Base-by-base conservation (phyloP, 352 stramenopile genomes). In the Saprolegnia parasitica region DNA sequence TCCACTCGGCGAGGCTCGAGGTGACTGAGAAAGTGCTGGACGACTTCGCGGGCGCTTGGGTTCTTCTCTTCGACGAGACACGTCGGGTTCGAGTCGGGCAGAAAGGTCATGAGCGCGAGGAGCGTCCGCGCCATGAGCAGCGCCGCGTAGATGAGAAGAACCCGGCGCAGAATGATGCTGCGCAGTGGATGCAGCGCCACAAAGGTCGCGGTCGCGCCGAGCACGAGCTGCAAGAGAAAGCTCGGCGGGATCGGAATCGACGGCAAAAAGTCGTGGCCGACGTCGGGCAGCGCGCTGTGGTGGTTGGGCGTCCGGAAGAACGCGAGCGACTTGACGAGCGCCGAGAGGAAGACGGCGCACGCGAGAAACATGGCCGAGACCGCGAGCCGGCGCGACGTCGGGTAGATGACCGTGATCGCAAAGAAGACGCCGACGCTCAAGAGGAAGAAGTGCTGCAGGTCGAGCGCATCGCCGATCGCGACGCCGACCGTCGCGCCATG, bases 251-350 rank as follows among this genome's bases (percentile, higher is more conserved):
- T 56, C 9, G 58, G 58, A 32, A 67, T 42, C 13, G 8, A 50
- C 23, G 58, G 58, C 18, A 67, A 49, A 35, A 67, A 67, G 45
- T 67, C 58, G 45, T 67, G 58, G 40, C 58, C 58, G 18, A 67
- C 35, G 45, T 67, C 58, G 0, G 58, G 58, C 20, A 67, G n/a
- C 4, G 58, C 58, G 29, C 32, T 67, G 21, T 21, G 21, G 24
- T 54, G 58, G 32, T 67, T 67, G 18, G 58, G 58, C 42, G 58
- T 67, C 11, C 58, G 58, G 24, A 67, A 67, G 58, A 67, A 67
- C 18, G 50, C 58, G 39, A 67, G 37, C 20, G 58, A 67, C 58
- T 67, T 67, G 58, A 67, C 58, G 45, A 67, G 58, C 18, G 58
- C 49, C 15, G 35, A 55, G 20, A 67, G 45, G 21, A 67, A 67